Evolutionary conservation across 495 filamentous ascomycete genomes (phyloP).

Genomic region (Chaetomium tenue): DNA sequence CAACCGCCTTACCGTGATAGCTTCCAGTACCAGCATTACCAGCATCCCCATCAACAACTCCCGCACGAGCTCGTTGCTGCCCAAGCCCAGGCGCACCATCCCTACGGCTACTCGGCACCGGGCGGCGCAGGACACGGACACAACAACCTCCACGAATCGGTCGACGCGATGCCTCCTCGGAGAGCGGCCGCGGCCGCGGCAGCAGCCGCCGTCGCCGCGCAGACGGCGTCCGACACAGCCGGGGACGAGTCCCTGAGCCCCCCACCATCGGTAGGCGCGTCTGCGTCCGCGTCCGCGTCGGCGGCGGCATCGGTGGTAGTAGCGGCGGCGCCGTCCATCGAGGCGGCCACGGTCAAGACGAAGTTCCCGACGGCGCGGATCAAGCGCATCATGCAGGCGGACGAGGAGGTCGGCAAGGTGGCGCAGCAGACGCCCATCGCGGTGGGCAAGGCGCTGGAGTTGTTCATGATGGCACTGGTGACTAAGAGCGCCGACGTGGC

Average conservation of each 20-base stretch:
- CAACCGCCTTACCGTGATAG: conserved; percentile 4
- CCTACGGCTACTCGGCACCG: neutral
- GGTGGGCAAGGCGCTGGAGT: conserved; percentile 90
- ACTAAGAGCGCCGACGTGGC: conserved; percentile 82
- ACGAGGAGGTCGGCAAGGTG: conserved; percentile 98
- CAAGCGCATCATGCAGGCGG: conserved; percentile 99
- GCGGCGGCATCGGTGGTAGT: conserved; percentile 18
- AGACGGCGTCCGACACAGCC: neutral
- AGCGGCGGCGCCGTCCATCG: conserved; percentile 25
- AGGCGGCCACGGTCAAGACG: conserved; percentile 75
- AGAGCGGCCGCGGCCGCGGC: conserved; percentile 23
- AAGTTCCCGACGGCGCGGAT: conserved; percentile 98
- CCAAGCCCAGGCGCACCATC: conserved; percentile 4
- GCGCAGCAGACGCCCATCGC: conserved; percentile 94
- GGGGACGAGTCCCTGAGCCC: neutral
- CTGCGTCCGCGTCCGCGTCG: conserved; percentile 16
- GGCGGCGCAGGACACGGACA: neutral
- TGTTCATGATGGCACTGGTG: conserved; percentile 95
- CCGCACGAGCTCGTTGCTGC: conserved; percentile 4
- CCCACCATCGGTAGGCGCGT: conserved; percentile 17
- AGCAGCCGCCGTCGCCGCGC: conserved; percentile 16
- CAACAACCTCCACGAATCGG: neutral
- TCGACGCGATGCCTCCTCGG: conserved; percentile 21
- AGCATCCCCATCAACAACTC: conserved; percentile 16
- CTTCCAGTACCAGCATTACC: conserved; percentile 6